Conservation (phyloP, 345 rosid species). For the Zanthoxylum bungeanum region DNA sequence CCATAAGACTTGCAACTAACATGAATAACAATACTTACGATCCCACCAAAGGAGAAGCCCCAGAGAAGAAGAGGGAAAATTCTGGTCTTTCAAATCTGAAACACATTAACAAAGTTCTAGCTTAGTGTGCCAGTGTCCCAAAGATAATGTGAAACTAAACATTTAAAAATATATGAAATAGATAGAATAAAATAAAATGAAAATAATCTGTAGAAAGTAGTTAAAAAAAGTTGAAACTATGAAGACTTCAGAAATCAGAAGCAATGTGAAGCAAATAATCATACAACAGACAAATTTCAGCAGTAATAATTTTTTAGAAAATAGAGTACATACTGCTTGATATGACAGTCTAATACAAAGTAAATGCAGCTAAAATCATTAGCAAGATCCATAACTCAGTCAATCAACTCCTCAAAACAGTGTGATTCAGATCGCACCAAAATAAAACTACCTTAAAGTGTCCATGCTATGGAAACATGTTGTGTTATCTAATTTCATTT, state of each 20-base stretch:
- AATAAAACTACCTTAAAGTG: neutral
- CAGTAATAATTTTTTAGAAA: neutral
- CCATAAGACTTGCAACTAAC: neutral
- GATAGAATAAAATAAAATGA: neutral
- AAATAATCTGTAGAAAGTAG: neutral
- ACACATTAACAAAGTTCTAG: constrained; percentile 10
- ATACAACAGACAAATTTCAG: neutral
- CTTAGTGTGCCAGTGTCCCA: constrained; percentile 1
- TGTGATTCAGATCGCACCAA: neutral
- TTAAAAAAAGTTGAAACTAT: neutral
- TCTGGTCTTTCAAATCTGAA: constrained; percentile 87
- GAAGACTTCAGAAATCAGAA: constrained; percentile 3
- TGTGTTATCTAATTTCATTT: neutral
- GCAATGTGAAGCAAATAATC: neutral
- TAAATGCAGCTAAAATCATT: neutral
- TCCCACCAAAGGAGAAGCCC: constrained; percentile 71
- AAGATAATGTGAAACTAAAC: neutral
- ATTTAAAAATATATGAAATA: constrained; percentile 11
- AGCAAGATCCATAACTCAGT: neutral
- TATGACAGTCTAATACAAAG: neutral
- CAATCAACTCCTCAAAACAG: neutral
- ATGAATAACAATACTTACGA: constrained; percentile 45
- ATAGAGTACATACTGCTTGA: too few relatives aligned
- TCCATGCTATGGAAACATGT: neutral
- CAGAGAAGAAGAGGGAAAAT: constrained; percentile 73